phyloP scores from a whole-genome alignment of 1,284 basidiomycete genomes.

The Phenoliferia sp. region DNA sequence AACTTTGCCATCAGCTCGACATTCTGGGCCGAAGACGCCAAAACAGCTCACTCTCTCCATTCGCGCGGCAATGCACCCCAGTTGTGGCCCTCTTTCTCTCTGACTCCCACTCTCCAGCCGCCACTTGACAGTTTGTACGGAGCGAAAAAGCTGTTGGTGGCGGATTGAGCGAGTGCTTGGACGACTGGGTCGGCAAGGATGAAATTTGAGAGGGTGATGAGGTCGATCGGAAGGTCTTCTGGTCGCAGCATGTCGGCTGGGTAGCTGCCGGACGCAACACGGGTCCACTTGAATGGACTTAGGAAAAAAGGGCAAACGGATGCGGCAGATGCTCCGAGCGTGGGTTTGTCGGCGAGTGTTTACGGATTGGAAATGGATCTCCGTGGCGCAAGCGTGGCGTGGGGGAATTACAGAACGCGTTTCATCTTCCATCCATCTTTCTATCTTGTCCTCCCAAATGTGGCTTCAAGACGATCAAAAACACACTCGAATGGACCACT shows the following conservation, averaged over 20 bases:
- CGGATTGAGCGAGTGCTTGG: conserved; percentile 6
- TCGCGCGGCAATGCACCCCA: conserved; percentile 18
- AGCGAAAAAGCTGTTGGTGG: conserved; percentile 23
- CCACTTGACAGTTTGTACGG: not conserved
- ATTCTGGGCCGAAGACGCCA: not conserved
- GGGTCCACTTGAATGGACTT: too few relatives aligned
- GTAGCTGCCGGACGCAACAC: too few relatives aligned
- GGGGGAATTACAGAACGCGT: too few relatives aligned
- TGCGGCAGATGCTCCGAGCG: too few relatives aligned
- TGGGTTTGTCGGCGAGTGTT: too few relatives aligned
- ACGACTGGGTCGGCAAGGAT: conserved; percentile 2
- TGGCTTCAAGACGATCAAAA: not conserved
- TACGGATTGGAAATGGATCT: too few relatives aligned
- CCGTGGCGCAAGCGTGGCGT: too few relatives aligned
- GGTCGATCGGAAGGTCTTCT: conserved; percentile 11
- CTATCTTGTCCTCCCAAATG: not conserved
- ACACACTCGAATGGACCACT: conserved; percentile 1
- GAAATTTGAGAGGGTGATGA: not conserved
- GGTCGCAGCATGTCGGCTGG: too few relatives aligned
- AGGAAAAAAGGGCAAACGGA: too few relatives aligned
- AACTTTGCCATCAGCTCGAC: not conserved
- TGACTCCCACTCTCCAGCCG: not conserved
- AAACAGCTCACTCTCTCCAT: conserved; percentile 8
- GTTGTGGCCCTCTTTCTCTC: not conserved
- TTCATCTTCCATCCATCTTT: not conserved